phyloP scores from a whole-genome alignment of 331 rosid genomes.

The Malus hybrid region DNA sequence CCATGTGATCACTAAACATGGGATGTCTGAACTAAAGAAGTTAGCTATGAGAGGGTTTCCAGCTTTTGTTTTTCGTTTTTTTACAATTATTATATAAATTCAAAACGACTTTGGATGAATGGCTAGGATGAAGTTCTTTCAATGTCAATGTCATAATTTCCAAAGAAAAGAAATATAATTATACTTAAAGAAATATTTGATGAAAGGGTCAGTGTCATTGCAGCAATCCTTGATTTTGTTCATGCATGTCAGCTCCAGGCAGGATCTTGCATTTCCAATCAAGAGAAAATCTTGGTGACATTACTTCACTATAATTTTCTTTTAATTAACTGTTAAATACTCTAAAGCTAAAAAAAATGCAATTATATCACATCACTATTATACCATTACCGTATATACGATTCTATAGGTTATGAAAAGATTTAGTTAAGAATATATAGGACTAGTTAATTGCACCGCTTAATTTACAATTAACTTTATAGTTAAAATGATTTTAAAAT shows the following conservation, averaged over 20 bases:
- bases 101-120: not conserved
- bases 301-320: not conserved
- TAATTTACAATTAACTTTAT: too few relatives aligned
- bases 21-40: conserved; percentile 18
- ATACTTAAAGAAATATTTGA: not conserved
- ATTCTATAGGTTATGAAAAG: not conserved
- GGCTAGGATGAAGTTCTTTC: not conserved
- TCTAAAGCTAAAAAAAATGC: not conserved
- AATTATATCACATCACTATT: conserved; percentile 5
- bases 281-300: conserved; percentile 25
- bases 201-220: conserved; percentile 7
- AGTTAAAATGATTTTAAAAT: too few relatives aligned
- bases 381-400: not conserved
- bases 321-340: not conserved
- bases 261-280: conserved; percentile 23
- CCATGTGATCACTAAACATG: conserved; percentile 25
- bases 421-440: not conserved
- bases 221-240: conserved; percentile 8
- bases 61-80: not conserved
- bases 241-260: conserved; percentile 16
- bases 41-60: not conserved
- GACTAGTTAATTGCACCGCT: not conserved
- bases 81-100: not conserved
- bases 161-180: not conserved
- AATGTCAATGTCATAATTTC: conserved; percentile 13